These are phyloP conservation scores for Irpex sp. DNA, from an alignment of 1,284 basidiomycete genomes.

Conservation along the genomic window DNA sequence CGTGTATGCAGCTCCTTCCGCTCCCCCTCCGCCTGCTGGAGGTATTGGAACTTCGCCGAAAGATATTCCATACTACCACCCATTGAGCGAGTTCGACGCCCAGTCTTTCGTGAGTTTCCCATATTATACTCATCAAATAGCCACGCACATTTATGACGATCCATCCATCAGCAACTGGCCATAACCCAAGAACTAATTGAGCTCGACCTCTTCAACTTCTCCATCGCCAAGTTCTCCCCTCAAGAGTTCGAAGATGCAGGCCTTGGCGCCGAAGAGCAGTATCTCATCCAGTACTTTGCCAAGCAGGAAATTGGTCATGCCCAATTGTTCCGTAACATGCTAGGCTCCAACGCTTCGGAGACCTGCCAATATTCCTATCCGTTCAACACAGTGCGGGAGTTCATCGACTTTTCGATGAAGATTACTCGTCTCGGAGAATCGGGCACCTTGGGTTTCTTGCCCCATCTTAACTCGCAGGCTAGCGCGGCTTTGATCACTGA, in stretches of 20 bases:
- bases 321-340: conserved; percentile 41
- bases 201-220: conserved; percentile 60
- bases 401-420: conserved; percentile 58
- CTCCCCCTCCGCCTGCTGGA: conserved; percentile 27
- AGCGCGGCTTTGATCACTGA: conserved; percentile 52
- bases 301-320: conserved; percentile 57
- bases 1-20: neutral
- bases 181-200: conserved; percentile 61
- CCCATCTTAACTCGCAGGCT: conserved; percentile 55
- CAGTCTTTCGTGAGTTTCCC: conserved; percentile 42
- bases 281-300: conserved; percentile 52
- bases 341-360: conserved; percentile 37
- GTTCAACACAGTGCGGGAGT: conserved; percentile 53
- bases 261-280: conserved; percentile 47
- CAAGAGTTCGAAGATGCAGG: conserved; percentile 55
- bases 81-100: conserved; percentile 55
- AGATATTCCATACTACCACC: conserved; percentile 36
- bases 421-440: conserved; percentile 55
- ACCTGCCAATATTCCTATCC: conserved; percentile 60
- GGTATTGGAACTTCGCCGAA: conserved; percentile 38
- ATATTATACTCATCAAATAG: neutral
- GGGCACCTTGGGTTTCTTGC: conserved; percentile 56
- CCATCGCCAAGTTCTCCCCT: conserved; percentile 45
- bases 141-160: neutral
- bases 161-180: conserved; percentile 36